Percentiles rank a stretch among this genome's conserved stretches.
Conservation (phyloP, 495 filamentous ascomycete species). For the Emericellopsis terricola region DNA sequence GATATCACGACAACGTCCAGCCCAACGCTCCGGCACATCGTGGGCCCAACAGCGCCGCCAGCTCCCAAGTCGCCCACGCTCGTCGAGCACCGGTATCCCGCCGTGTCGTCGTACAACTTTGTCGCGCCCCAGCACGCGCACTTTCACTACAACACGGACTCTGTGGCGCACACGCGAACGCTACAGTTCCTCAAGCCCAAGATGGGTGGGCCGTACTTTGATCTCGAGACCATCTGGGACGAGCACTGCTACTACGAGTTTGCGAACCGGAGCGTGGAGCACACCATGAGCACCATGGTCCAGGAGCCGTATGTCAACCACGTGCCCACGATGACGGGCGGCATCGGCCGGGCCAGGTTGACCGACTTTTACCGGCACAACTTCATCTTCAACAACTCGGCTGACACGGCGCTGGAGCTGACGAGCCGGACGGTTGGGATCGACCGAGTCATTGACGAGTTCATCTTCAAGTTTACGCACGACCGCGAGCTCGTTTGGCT, state of each 20-base stretch:
- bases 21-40: neutral
- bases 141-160: slow-evolving; percentile 19
- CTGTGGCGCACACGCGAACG: slow-evolving; percentile 31
- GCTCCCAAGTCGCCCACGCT: neutral
- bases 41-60: neutral
- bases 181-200: slow-evolving; percentile 32
- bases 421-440: slow-evolving; percentile 49
- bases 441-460: slow-evolving; percentile 39
- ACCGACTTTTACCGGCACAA: slow-evolving; percentile 54
- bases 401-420: slow-evolving; percentile 47
- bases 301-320: slow-evolving; percentile 42
- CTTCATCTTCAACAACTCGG: slow-evolving; percentile 56
- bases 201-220: slow-evolving; percentile 33
- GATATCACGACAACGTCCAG: neutral
- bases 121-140: slow-evolving; percentile 19
- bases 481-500: slow-evolving; percentile 61
- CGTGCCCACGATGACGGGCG: slow-evolving; percentile 45
- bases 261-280: slow-evolving; percentile 28
- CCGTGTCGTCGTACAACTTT: slow-evolving; percentile 12
- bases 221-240: slow-evolving; percentile 42
- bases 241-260: slow-evolving; percentile 40
- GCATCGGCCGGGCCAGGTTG: slow-evolving; percentile 49
- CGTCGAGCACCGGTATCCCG: slow-evolving; percentile 14
- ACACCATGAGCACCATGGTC: slow-evolving; percentile 23
- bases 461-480: slow-evolving; percentile 49